Base-by-base conservation (phyloP, 202 grass and related monocot genomes). In the Sporobolus alterniflorus region DNA sequence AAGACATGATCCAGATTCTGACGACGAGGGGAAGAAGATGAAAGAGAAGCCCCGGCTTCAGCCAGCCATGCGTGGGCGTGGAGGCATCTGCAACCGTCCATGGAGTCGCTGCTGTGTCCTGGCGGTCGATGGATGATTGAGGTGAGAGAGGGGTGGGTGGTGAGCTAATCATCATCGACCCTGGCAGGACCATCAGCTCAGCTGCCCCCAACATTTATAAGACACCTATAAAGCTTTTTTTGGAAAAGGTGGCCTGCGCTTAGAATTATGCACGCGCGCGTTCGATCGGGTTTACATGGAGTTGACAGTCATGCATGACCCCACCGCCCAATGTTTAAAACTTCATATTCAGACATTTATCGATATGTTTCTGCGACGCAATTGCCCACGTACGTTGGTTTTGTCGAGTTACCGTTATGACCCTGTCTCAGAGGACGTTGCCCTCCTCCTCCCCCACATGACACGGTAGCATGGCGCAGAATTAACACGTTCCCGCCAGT, bases 81-180 rank as follows among this genome's bases (percentile, higher is more conserved):
- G 80, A 73, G 49, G 50, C 75, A 74, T 79, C 69, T 21, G 31
- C 75, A 6, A 26, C 80, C 56, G 28, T 66, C 80, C 59, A 12
- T 10, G 26, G 44, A 15, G 22, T 74, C 67, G 47, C 47, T n/a
- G n/a, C n/a, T n/a, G n/a, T 88, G 56, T 59, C 55, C 24, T 34
- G 2, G 43, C 11, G 43, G 49, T 1, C 8, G 64, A 67, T 31
- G 69, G n/a, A n/a, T n/a, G 11, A 17, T 11, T 33, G 6, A 9
- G 42, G 52, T 61, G 9, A 11, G 21, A 12, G 6, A 25, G 6
- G 26, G 32, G 9, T 34, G 71, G 73, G 79, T 83, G 63, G 84
- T 71, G 79, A 75, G 63, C 43, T 75, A 87, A 90, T 87, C 62
- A 84, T 84, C 36, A 42, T 4, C 39, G 7, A 40, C n/a, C n/a